Base-by-base conservation (phyloP, 2,329 filamentous ascomycete species). In the Penicillium sp. region DNA sequence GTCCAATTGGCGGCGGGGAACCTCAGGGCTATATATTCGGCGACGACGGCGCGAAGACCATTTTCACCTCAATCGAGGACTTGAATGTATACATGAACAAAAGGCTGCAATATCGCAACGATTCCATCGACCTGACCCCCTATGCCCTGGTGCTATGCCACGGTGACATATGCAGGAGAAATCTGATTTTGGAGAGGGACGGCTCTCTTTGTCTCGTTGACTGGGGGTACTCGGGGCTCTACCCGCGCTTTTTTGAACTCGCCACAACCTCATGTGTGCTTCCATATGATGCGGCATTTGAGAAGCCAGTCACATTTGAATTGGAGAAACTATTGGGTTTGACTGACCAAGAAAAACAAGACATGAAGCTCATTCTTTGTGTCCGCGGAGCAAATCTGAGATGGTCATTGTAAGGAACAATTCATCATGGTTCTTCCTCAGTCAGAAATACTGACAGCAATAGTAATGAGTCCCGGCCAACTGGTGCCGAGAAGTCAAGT, bases 41-140 rank as follows among this genome's bases (percentile, higher is more conserved):
- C 17, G 44, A 44, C 30, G 30, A 41, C 27, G 49, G 44, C 3
- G 42, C 28, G 15, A 36, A 46, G 3, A 34, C 30, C 13, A 17
- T 11, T 4, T 50, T 48, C 18, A 13, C 15, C 17, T 53, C 44
- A 15, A 30, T 53, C 31, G 31, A 39, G 4, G 30, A 53, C 27
- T 9, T 53, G 39, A 50, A 48, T 34, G 11, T 4, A 8, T 53
- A 36, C 13, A 40, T 53, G 19, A 48, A 53, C 21, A 48, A 41
- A 41, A 41, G 50, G 25, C 27, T 53, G 13, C 28, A 39, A 11
- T 23, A 33, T 26, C 42, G 48, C 15, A 43, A 47, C 29, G 39
- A 48, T 17, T 47, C 41, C 11, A 45, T 53, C 23, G 44, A 53
- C 33, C 4, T 53, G 19, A 33, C 18, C 10, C 27, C 29, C 23